A percentile compares a stretch with the other conserved stretches of the same genome.
Conservation (phyloP, 805 yeast species). For the Scheffersomyces spartinae region DNA sequence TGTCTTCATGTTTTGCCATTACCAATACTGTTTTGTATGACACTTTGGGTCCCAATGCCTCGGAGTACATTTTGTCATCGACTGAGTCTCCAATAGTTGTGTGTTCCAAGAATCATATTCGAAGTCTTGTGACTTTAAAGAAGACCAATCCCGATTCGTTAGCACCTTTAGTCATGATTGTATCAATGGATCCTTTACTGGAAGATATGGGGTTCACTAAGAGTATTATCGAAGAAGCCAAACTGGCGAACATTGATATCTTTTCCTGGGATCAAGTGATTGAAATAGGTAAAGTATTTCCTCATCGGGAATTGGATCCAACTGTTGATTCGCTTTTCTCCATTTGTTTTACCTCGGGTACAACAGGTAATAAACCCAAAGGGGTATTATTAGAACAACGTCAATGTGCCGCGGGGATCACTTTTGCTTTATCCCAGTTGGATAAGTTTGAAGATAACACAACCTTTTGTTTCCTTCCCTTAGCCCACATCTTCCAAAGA, state of each 20-base stretch:
- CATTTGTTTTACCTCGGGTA: constrained; percentile 41
- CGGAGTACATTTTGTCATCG: constrained; percentile 48
- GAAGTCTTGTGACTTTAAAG: constrained; percentile 17
- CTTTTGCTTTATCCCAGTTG: constrained; percentile 8
- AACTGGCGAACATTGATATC: constrained; percentile 9
- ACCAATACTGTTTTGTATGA: constrained; percentile 20
- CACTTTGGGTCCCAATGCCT: too few relatives aligned
- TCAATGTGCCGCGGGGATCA: constrained; percentile 28
- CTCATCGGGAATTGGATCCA: constrained; percentile 15
- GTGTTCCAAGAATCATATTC: constrained; percentile 22
- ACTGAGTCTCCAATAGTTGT: constrained; percentile 46
- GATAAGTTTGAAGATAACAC: constrained; percentile 3
- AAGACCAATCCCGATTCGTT: constrained; percentile 12
- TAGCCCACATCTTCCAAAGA: constrained; percentile 24
- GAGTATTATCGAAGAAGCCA: constrained; percentile 7
- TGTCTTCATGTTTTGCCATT: constrained; percentile 11
- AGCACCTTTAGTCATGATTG: constrained; percentile 18
- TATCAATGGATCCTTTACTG: constrained; percentile 22
- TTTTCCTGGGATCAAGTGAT: constrained; percentile 17
- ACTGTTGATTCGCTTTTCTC: constrained; percentile 24
- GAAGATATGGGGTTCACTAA: constrained; percentile 4
- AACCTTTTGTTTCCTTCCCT: constrained; percentile 20
- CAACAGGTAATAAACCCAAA: constrained; percentile 66
- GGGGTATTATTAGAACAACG: constrained; percentile 59
- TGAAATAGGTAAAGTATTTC: constrained; percentile 27